Evolutionary conservation across 345 rosid species (phyloP).

Genomic region (Theobroma cacao): DNA sequence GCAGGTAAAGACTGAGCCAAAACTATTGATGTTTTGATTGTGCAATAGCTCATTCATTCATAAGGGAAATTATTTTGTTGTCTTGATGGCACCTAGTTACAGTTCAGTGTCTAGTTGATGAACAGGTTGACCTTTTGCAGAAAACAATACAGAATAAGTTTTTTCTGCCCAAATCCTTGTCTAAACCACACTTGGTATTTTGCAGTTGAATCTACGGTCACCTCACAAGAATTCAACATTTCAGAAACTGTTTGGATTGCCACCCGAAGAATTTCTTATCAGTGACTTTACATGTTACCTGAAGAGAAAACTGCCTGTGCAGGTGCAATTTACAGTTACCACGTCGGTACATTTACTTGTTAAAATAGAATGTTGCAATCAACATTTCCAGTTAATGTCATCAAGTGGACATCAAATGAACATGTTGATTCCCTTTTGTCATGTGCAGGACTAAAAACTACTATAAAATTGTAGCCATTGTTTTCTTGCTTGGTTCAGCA

Average conservation of each 20-base stretch:
- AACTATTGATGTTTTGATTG: not conserved
- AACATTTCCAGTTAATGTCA: not conserved
- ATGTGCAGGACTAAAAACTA: not conserved
- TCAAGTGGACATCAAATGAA: not conserved
- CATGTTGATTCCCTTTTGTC: not conserved
- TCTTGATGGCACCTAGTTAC: not conserved
- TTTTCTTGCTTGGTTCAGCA: not conserved
- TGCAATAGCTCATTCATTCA: not conserved
- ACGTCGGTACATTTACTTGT: not conserved
- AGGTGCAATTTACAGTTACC: conserved; percentile 44
- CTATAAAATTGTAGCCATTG: not conserved
- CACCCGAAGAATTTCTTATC: conserved; percentile 85
- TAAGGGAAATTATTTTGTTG: not conserved
- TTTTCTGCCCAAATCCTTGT: not conserved
- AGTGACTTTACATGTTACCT: conserved; percentile 70
- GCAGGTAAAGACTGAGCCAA: conserved; percentile 49
- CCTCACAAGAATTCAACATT: conserved; percentile 75
- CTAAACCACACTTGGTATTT: conserved; percentile 20
- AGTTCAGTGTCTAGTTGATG: not conserved
- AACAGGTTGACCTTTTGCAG: not conserved
- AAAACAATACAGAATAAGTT: not conserved
- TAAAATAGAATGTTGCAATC: not conserved
- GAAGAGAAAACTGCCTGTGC: conserved; percentile 83
- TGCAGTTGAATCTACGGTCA: conserved; percentile 72
- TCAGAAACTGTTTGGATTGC: conserved; percentile 83